phyloP scores from a whole-genome alignment of 306 rosid species.

The Corylus americana region DNA sequence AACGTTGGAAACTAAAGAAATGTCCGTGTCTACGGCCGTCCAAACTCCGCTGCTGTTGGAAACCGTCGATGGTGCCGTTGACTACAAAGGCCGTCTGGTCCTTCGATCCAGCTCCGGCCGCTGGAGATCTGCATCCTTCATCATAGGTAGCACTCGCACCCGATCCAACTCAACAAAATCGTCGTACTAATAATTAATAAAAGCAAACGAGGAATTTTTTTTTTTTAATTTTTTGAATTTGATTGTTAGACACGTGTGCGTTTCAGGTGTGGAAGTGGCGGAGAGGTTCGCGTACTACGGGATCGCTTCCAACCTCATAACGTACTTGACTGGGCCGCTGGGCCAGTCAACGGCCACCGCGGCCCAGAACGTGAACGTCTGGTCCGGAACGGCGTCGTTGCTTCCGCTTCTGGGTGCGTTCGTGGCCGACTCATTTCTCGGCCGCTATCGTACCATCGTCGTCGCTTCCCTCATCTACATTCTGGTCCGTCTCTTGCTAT shows the following conservation, averaged over 20 bases:
- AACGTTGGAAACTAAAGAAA: no score
- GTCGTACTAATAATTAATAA: no score
- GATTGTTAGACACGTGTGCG: not conserved
- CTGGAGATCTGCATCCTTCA: slow-evolving; percentile 47
- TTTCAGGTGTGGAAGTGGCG: slow-evolving; percentile 47
- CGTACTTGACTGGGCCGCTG: slow-evolving; percentile 52
- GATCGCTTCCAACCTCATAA: slow-evolving; percentile 44
- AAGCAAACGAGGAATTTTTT: no score
- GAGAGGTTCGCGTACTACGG: slow-evolving; percentile 65
- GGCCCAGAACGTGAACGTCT: slow-evolving; percentile 49
- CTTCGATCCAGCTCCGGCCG: slow-evolving; percentile 41
- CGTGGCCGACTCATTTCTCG: slow-evolving; percentile 45
- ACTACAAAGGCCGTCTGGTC: slow-evolving; percentile 30
- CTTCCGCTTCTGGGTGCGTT: slow-evolving; percentile 46
- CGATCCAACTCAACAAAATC: no score
- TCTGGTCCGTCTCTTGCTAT: slow-evolving; percentile 24
- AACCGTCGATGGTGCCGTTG: slow-evolving; percentile 40
- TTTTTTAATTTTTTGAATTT: no score
- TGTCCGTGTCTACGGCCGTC: slow-evolving; percentile 6
- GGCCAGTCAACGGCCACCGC: slow-evolving; percentile 53
- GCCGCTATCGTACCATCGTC: slow-evolving; percentile 44
- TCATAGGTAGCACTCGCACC: slow-evolving; percentile 33
- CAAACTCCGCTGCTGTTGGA: slow-evolving; percentile 35
- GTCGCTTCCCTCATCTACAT: slow-evolving; percentile 37
- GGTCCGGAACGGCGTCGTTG: slow-evolving; percentile 53